Conservation (phyloP, 257 asterid genomes). For the Solanum chiquidenum region DNA sequence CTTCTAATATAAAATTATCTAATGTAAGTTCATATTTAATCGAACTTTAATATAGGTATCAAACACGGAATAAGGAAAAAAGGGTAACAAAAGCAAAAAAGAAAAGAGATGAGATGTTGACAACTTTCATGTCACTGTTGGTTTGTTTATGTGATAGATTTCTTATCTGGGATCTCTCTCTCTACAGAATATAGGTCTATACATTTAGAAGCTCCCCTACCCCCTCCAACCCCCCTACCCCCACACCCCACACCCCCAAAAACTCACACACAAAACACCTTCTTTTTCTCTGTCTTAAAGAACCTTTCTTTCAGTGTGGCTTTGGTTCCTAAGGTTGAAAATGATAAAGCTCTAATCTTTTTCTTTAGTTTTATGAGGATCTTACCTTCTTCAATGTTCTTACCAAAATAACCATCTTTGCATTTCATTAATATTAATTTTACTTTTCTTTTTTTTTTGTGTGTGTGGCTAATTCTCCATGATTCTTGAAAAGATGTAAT, state of each 20-base stretch:
- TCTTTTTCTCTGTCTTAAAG: constrained; percentile 31
- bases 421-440: constrained; percentile 10
- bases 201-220: neutral
- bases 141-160: constrained; percentile 2
- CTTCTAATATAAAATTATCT: too few relatives aligned
- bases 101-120: neutral
- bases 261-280: constrained; percentile 10
- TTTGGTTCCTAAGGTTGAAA: constrained; percentile 56
- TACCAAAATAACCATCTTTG: constrained; percentile 23
- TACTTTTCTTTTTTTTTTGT: neutral
- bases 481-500: constrained; percentile 26
- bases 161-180: constrained; percentile 5
- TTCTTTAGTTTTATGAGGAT: constrained; percentile 59
- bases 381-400: constrained; percentile 75
- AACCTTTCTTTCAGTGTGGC: constrained; percentile 11
- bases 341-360: constrained; percentile 27
- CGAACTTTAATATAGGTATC: rapidly evolving
- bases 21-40: too few relatives aligned
- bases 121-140: neutral
- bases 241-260: neutral
- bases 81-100: neutral
- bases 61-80: neutral
- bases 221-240: neutral
- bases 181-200: neutral
- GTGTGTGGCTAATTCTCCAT: constrained; percentile 22